A percentile compares a stretch with the other conserved stretches of the same genome.
Evolutionary conservation across 2,329 filamentous ascomycete species (phyloP).

Genomic region (Cordyceps militaris): DNA sequence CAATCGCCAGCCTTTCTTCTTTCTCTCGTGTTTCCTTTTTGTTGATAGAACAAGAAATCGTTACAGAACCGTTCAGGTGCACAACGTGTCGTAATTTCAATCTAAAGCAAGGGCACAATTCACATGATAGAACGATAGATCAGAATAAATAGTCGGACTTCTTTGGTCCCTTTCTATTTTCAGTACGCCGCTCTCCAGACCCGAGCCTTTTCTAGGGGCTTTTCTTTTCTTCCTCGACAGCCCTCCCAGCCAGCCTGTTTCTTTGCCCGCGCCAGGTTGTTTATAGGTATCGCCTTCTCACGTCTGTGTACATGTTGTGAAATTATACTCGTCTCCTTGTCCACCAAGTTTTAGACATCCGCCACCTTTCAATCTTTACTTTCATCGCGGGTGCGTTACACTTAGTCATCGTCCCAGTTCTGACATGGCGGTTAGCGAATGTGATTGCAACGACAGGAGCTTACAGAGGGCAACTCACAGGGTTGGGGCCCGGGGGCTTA

Average conservation of each 20-base stretch:
- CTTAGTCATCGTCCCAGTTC: constrained; percentile 60
- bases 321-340: not conserved
- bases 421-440: constrained; percentile 18
- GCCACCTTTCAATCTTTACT: constrained; percentile 16
- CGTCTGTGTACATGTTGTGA: constrained; percentile 8
- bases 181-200: not conserved
- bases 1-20: too few relatives aligned
- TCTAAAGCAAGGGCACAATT: not conserved
- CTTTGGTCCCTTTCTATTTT: constrained; percentile 8
- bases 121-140: too few relatives aligned
- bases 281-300: constrained; percentile 2
- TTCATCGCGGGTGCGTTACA: constrained; percentile 13
- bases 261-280: not conserved
- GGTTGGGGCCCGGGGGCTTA: constrained; percentile 92
- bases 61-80: too few relatives aligned
- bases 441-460: not conserved
- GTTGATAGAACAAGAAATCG: too few relatives aligned
- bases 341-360: constrained; percentile 6
- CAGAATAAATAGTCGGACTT: constrained; percentile 6
- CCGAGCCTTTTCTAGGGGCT: not conserved
- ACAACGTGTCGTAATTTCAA: not conserved
- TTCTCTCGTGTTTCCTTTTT: not conserved
- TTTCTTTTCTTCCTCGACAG: constrained; percentile 3
- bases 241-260: not conserved
- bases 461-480: constrained; percentile 36